Percentiles rank a stretch among this genome's conserved stretches.
Evolutionary conservation across 2,329 filamentous ascomycete species (phyloP).

Genomic region (Lecanosticta acicola): DNA sequence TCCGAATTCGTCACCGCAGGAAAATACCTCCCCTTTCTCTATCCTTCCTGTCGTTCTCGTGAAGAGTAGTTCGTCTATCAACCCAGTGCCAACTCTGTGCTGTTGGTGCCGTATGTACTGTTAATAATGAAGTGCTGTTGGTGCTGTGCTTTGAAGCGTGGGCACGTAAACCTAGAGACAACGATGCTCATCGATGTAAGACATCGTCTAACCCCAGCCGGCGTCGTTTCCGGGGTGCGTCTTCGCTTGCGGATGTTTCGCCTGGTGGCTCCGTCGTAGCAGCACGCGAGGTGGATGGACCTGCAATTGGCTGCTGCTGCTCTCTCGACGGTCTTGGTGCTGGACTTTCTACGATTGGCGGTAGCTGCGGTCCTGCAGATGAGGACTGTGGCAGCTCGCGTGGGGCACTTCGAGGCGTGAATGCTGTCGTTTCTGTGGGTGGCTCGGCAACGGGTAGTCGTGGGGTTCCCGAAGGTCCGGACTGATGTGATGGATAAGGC

Average conservation of each 20-base stretch:
- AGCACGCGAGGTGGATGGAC: background rate
- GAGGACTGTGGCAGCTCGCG: slow-evolving; percentile 10
- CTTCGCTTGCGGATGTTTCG: slow-evolving; percentile 21
- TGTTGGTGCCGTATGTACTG: slow-evolving; percentile 2
- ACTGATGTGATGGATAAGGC: slow-evolving; percentile 4
- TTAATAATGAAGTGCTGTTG: background rate
- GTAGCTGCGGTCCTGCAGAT: slow-evolving; percentile 19
- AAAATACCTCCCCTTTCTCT: too few relatives aligned
- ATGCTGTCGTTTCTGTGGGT: slow-evolving; percentile 23
- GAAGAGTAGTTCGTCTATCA: too few relatives aligned
- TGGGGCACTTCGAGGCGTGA: slow-evolving; percentile 18
- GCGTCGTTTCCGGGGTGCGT: slow-evolving; percentile 24
- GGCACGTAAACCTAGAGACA: background rate
- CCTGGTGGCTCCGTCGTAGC: slow-evolving; percentile 3
- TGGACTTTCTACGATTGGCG: slow-evolving; percentile 21
- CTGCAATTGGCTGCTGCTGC: background rate
- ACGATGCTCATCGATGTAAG: slow-evolving; percentile 21
- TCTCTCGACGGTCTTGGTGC: background rate
- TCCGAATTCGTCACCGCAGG: too few relatives aligned
- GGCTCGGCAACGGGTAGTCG: slow-evolving; percentile 21
- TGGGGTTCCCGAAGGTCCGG: slow-evolving; percentile 9
- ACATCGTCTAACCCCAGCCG: slow-evolving; percentile 32
- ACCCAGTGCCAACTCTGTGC: background rate
- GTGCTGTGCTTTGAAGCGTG: background rate
- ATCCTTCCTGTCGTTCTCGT: too few relatives aligned